Evolutionary conservation across 495 filamentous ascomycete species (phyloP).

Genomic region (Acidomyces sp.): DNA sequence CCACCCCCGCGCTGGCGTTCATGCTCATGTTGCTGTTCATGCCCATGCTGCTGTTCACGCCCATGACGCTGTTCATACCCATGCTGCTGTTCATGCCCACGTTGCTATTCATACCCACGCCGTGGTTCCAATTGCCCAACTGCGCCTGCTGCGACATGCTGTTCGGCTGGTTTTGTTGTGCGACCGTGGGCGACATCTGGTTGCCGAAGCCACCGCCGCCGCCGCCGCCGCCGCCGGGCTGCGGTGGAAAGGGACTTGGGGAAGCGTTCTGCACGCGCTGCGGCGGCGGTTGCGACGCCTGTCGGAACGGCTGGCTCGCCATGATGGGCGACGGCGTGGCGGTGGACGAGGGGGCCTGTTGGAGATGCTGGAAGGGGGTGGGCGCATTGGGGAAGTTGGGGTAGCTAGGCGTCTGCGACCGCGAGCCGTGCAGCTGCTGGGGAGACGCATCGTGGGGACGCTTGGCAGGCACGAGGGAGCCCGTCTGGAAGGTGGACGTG

Average conservation of each 20-base stretch:
- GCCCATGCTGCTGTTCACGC: background rate
- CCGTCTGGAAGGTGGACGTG: constrained; percentile 60
- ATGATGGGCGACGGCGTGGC: constrained; percentile 79
- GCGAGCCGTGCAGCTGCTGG: constrained; percentile 37
- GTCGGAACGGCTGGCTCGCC: constrained; percentile 59
- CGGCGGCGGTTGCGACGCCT: constrained; percentile 42
- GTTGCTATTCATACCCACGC: too few species aligned
- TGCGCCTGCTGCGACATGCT: constrained; percentile 33
- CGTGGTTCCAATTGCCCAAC: constrained; percentile 12
- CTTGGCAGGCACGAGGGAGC: constrained; percentile 78
- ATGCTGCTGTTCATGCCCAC: constrained; percentile 5
- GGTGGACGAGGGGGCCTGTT: constrained; percentile 65
- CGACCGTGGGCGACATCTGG: constrained; percentile 69
- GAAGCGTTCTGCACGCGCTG: constrained; percentile 82
- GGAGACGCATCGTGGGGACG: constrained; percentile 79
- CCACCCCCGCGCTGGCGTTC: too few species aligned
- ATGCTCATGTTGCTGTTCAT: constrained; percentile 32
- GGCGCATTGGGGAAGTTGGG: constrained; percentile 50
- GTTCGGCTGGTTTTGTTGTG: constrained; percentile 48
- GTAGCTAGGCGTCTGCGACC: constrained; percentile 86
- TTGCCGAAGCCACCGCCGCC: constrained; percentile 44
- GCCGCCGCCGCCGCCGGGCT: constrained; percentile 32
- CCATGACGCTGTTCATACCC: too few species aligned
- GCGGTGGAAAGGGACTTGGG: constrained; percentile 71
- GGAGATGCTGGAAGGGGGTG: constrained; percentile 67